Percentiles rank a stretch among this genome's conserved stretches.
Conservation (phyloP, 1,284 basidiomycete genomes). For the Volvariella volvacea region DNA sequence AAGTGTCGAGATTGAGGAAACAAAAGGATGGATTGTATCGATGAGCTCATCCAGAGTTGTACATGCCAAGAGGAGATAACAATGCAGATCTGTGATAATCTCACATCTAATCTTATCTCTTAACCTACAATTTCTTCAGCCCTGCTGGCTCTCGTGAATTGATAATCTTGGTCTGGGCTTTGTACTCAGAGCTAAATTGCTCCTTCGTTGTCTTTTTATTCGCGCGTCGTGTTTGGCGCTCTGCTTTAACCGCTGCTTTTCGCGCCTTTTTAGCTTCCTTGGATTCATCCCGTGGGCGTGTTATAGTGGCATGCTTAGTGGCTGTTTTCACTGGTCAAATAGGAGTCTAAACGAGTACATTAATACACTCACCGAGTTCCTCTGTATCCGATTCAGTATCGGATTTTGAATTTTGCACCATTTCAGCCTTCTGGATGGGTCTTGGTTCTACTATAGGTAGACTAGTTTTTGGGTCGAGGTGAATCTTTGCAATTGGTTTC, state of each 20-base stretch:
- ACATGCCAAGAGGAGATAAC: neutral
- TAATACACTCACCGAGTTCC: constrained; percentile 11
- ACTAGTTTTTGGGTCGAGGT: constrained; percentile 69
- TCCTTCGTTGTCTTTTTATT: constrained; percentile 82
- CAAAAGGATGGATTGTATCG: neutral
- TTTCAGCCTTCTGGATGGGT: constrained; percentile 15
- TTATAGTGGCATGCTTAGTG: constrained; percentile 37
- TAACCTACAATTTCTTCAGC: constrained; percentile 32
- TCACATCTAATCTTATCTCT: constrained; percentile 2
- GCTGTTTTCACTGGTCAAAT: constrained; percentile 17
- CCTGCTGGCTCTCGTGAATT: constrained; percentile 35
- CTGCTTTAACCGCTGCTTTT: constrained; percentile 83
- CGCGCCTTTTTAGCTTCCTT: constrained; percentile 84
- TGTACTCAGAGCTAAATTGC: constrained; percentile 70
- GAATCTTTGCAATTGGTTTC: constrained; percentile 56
- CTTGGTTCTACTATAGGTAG: constrained; percentile 43
- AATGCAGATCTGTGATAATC: neutral
- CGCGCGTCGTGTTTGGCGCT: constrained; percentile 65
- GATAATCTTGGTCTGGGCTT: constrained; percentile 58
- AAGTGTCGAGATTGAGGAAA: neutral
- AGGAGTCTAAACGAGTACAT: neutral
- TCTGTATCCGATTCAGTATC: constrained; percentile 26
- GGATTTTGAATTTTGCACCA: constrained; percentile 18
- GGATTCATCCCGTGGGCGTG: constrained; percentile 75
- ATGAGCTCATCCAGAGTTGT: neutral